Percentiles rank a stretch among this genome's conserved stretches.
phyloP scores from a whole-genome alignment of 345 rosid genomes.

The Viola odorata region DNA sequence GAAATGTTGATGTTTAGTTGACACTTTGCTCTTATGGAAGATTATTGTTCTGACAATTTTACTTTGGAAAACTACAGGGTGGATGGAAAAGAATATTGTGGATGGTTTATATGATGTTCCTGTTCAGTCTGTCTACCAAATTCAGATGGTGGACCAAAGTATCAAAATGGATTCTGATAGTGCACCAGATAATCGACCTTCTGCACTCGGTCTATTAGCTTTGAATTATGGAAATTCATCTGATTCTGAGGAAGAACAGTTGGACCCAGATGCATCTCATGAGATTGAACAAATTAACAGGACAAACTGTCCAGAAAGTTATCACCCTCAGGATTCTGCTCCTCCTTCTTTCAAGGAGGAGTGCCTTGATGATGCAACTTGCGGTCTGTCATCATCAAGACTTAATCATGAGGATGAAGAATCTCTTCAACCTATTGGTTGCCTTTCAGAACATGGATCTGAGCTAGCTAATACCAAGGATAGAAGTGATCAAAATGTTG shows the following conservation, averaged over 20 bases:
- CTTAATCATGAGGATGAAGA: constrained; percentile 25
- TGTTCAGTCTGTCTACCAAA: constrained; percentile 36
- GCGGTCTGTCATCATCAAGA: constrained; percentile 10
- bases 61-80: constrained; percentile 34
- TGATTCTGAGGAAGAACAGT: constrained; percentile 75
- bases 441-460: constrained; percentile 24
- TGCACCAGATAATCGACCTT: constrained; percentile 25
- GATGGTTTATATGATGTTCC: constrained; percentile 40
- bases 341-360: constrained; percentile 21
- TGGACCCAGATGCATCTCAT: constrained; percentile 29
- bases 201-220: constrained; percentile 80
- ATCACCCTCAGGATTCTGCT: constrained; percentile 16
- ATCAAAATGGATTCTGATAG: constrained; percentile 28
- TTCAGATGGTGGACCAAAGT: constrained; percentile 29
- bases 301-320: constrained; percentile 24
- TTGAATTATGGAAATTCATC: constrained; percentile 80
- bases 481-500: constrained; percentile 28
- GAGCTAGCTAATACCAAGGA: constrained; percentile 13
- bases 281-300: constrained; percentile 24
- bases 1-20: too few species aligned
- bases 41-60: too few species aligned
- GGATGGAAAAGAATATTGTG: constrained; percentile 24
- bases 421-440: constrained; percentile 25
- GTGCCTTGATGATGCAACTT: constrained; percentile 18
- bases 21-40: too few species aligned